A percentile compares a stretch with the other conserved stretches of the same genome.
Evolutionary conservation across 2,329 filamentous ascomycete species (phyloP).

Genomic region (Macrophomina phaseolina): DNA sequence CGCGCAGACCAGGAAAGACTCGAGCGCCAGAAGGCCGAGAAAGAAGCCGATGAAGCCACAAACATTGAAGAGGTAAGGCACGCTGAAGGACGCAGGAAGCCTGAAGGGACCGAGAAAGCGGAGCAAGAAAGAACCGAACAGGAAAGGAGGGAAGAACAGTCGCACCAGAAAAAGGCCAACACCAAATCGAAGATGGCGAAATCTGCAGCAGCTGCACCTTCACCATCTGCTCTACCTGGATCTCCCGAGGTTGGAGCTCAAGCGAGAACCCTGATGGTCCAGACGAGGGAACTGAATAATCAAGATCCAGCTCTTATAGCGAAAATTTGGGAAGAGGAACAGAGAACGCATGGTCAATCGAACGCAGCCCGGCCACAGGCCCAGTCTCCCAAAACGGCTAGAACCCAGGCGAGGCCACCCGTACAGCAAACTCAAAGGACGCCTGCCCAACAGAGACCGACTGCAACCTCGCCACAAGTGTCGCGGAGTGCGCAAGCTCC

Average conservation of each 20-base stretch:
- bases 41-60: constrained; percentile 37
- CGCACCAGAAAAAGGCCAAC: constrained; percentile 32
- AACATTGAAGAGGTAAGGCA: constrained; percentile 32
- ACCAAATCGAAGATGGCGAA: constrained; percentile 38
- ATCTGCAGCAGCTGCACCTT: constrained; percentile 27
- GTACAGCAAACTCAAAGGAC: neutral
- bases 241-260: constrained; percentile 47
- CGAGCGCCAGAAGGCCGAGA: constrained; percentile 29
- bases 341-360: constrained; percentile 41
- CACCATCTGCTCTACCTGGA: neutral
- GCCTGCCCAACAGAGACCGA: neutral
- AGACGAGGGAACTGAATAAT: constrained; percentile 62
- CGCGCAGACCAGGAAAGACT: constrained; percentile 39
- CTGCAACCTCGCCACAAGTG: neutral
- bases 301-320: constrained; percentile 62
- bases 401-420: neutral
- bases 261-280: constrained; percentile 62
- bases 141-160: constrained; percentile 31
- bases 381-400: neutral
- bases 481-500: neutral
- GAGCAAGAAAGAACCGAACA: constrained; percentile 27
- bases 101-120: constrained; percentile 33
- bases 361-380: neutral
- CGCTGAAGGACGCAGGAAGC: constrained; percentile 34
- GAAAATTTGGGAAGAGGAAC: constrained; percentile 62